A percentile compares a stretch with the other conserved stretches of the same genome.
Conservation (phyloP, 805 yeast genomes). For the Wickerhamiella occidentalis region DNA sequence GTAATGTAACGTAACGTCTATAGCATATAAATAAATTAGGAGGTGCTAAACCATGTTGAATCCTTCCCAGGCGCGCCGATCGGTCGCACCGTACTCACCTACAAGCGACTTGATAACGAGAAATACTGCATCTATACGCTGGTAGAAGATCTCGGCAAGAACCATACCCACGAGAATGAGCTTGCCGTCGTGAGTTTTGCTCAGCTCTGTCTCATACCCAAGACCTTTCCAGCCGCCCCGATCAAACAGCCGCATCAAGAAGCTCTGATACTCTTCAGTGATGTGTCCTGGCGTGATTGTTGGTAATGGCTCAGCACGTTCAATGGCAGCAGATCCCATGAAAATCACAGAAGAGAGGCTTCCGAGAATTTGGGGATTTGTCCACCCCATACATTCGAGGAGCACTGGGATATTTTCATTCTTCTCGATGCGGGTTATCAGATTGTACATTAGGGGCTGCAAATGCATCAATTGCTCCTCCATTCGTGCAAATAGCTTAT, state of each 20-base stretch:
- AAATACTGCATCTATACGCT: slow-evolving; percentile 8
- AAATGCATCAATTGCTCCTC: slow-evolving; percentile 8
- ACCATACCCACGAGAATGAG: slow-evolving; percentile 7
- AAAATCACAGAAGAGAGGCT: slow-evolving; percentile 2
- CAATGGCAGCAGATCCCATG: slow-evolving; percentile 8
- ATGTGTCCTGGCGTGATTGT: slow-evolving; percentile 9
- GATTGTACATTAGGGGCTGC: slow-evolving; percentile 7
- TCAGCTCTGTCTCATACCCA: slow-evolving; percentile 5
- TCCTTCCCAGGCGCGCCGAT: slow-evolving; percentile 9
- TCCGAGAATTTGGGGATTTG: slow-evolving; percentile 4
- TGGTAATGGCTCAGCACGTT: slow-evolving; percentile 7
- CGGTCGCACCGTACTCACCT: slow-evolving; percentile 10
- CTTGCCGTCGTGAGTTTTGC: slow-evolving; percentile 10
- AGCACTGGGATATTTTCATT: slow-evolving; percentile 5
- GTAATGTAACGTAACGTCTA: too few species aligned
- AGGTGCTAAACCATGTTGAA: slow-evolving; percentile 2
- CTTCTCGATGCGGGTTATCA: slow-evolving; percentile 4
- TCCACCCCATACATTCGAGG: slow-evolving; percentile 10
- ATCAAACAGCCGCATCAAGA: neutral
- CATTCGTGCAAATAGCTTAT: neutral
- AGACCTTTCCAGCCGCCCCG: neutral
- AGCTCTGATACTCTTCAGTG: slow-evolving; percentile 4
- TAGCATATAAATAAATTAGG: neutral
- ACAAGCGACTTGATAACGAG: slow-evolving; percentile 8
- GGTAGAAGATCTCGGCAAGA: slow-evolving; percentile 8